Evolutionary conservation across 2,329 filamentous ascomycete genomes (phyloP).

Genomic region (Metarhizium guizhouense): DNA sequence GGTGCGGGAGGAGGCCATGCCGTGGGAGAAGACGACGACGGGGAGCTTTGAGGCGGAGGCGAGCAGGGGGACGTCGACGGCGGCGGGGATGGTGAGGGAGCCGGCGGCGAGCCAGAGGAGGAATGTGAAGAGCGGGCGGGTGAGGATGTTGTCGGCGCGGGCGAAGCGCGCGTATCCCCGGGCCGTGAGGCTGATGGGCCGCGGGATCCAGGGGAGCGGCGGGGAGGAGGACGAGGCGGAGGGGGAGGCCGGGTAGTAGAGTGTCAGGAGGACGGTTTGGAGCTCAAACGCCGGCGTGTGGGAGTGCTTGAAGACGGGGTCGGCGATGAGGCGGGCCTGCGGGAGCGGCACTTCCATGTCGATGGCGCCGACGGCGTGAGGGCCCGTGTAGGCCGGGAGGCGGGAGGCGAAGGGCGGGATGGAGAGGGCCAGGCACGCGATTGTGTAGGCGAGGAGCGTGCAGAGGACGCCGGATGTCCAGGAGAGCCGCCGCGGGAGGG

Average conservation of each 20-base stretch:
- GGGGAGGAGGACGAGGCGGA: slow-evolving; percentile 12
- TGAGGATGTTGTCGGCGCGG: slow-evolving; percentile 32
- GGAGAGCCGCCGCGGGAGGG: neutral
- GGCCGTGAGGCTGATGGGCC: slow-evolving; percentile 33
- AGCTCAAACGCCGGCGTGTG: slow-evolving; percentile 33
- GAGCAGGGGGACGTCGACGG: slow-evolving; percentile 33
- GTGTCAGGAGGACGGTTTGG: slow-evolving; percentile 37
- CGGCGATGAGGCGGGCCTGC: slow-evolving; percentile 20
- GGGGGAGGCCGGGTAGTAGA: slow-evolving; percentile 35
- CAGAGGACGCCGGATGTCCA: neutral
- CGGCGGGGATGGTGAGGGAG: slow-evolving; percentile 35
- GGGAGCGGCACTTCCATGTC: slow-evolving; percentile 36
- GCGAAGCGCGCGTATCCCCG: slow-evolving; percentile 38
- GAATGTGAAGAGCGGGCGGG: slow-evolving; percentile 32
- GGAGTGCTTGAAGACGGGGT: slow-evolving; percentile 23
- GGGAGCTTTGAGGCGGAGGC: slow-evolving; percentile 24
- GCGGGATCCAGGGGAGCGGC: slow-evolving; percentile 35
- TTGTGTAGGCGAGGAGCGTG: slow-evolving; percentile 19
- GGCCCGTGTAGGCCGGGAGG: slow-evolving; percentile 34
- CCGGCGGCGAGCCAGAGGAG: slow-evolving; percentile 33
- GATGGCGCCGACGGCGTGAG: slow-evolving; percentile 34
- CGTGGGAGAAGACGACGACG: slow-evolving; percentile 43
- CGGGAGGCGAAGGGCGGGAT: slow-evolving; percentile 34
- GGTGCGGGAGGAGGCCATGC: slow-evolving; percentile 38
- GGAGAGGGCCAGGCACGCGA: slow-evolving; percentile 30